These are phyloP conservation scores for Neurospora sp. DNA, from an alignment of 495 filamentous ascomycete species.

Conservation along the genomic window DNA sequence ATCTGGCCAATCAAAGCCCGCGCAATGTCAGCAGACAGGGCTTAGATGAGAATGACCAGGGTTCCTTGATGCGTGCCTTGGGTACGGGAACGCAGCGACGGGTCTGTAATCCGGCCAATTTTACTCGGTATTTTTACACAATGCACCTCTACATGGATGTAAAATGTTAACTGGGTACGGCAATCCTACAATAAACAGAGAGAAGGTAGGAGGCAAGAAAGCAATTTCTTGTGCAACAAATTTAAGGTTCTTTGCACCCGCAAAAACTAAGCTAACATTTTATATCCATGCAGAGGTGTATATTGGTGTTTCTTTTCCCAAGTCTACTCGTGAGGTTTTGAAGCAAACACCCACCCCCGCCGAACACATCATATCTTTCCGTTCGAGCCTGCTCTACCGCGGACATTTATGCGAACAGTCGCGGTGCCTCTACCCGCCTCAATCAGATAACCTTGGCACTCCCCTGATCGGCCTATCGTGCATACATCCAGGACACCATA, in stretches of 20 bases:
- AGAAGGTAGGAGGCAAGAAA: too few species aligned
- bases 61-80: not conserved
- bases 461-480: not conserved
- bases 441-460: not conserved
- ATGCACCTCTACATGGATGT: not conserved
- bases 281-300: not conserved
- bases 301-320: not conserved
- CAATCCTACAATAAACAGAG: too few species aligned
- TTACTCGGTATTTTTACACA: not conserved
- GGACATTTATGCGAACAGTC: not conserved
- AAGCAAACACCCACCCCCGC: not conserved
- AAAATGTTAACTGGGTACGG: too few species aligned
- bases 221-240: too few species aligned
- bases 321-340: not conserved
- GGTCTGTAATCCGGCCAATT: not conserved
- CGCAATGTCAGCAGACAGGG: slow-evolving; percentile 23
- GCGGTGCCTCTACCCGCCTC: not conserved
- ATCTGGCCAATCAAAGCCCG: slow-evolving; percentile 10
- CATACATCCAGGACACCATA: not conserved
- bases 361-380: not conserved
- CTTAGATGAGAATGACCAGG: slow-evolving; percentile 2
- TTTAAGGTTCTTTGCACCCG: too few species aligned
- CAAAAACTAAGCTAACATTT: too few species aligned
- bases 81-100: not conserved
- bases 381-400: not conserved